A percentile compares a stretch with the other conserved stretches of the same genome.
Conservation (phyloP, 139 green algal genomes). For the Chlorella sp. region DNA sequence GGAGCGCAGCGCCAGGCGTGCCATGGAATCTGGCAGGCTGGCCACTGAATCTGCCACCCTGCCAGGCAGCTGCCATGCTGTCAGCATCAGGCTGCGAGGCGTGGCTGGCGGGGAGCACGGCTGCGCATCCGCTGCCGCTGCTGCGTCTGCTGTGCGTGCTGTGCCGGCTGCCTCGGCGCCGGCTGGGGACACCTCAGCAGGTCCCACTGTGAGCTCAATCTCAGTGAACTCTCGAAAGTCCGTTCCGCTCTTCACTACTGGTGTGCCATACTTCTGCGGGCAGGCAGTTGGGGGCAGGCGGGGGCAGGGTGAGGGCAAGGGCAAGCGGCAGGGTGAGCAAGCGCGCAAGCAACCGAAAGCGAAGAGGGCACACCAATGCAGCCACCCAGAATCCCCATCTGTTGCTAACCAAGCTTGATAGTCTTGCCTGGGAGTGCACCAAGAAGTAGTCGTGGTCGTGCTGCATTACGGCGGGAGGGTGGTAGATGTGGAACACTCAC, state of each 20-base stretch:
- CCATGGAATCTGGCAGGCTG: too few relatives aligned
- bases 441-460: constrained; percentile 33
- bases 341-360: too few relatives aligned
- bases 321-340: neutral
- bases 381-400: neutral
- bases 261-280: constrained; percentile 7
- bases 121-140: neutral
- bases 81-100: too few relatives aligned
- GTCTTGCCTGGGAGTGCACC: neutral
- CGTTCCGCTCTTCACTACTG: constrained; percentile 12
- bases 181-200: neutral
- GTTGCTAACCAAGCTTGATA: neutral
- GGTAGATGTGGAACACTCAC: too few relatives aligned
- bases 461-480: too few relatives aligned
- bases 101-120: too few relatives aligned
- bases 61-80: too few relatives aligned
- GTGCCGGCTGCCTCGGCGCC: neutral
- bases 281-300: too few relatives aligned
- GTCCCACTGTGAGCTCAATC: neutral
- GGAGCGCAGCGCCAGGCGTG: too few relatives aligned
- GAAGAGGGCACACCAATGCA: neutral
- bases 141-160: neutral
- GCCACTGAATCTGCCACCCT: too few relatives aligned
- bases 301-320: neutral
- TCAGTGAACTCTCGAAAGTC: constrained; percentile 19